Percentiles rank a stretch among this genome's conserved stretches.
Evolutionary conservation across 2,329 filamentous ascomycete species (phyloP).

Genomic region (Rutstroemia sp.): DNA sequence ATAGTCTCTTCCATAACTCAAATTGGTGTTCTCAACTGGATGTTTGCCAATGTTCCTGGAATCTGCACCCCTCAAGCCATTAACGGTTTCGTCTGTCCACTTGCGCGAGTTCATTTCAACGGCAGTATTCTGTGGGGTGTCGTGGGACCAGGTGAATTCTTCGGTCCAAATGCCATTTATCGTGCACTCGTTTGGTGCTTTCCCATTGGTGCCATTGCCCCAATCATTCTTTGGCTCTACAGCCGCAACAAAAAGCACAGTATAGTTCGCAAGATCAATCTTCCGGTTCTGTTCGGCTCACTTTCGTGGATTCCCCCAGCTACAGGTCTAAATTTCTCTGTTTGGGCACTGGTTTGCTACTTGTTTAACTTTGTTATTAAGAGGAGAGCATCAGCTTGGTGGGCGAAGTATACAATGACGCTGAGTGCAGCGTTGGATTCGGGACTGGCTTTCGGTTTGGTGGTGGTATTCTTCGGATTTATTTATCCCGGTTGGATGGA

Average conservation of each 20-base stretch:
- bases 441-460: slow-evolving; percentile 72
- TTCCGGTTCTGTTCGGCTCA: slow-evolving; percentile 76
- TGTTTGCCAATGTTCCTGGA: slow-evolving; percentile 69
- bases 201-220: slow-evolving; percentile 65
- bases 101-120: slow-evolving; percentile 84
- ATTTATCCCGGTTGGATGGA: slow-evolving; percentile 73
- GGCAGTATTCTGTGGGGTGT: slow-evolving; percentile 87
- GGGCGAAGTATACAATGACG: slow-evolving; percentile 89
- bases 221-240: slow-evolving; percentile 68
- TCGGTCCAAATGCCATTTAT: slow-evolving; percentile 69
- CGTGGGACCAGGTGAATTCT: slow-evolving; percentile 76
- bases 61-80: slow-evolving; percentile 75
- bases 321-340: slow-evolving; percentile 78
- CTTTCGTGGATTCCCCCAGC: slow-evolving; percentile 84
- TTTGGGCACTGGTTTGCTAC: slow-evolving; percentile 81
- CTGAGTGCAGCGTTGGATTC: slow-evolving; percentile 77
- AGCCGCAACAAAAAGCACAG: slow-evolving; percentile 51
- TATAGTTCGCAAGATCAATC: slow-evolving; percentile 68
- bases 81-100: slow-evolving; percentile 81
- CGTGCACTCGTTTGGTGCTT: slow-evolving; percentile 75
- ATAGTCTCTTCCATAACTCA: slow-evolving; percentile 73
- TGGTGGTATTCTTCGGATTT: slow-evolving; percentile 79
- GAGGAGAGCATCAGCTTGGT: slow-evolving; percentile 66
- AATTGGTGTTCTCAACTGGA: slow-evolving; percentile 83
- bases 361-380: slow-evolving; percentile 74